Percentiles rank a stretch among this genome's conserved stretches.
These are phyloP conservation scores for Spencermartinsiella europaea DNA, from an alignment of 805 yeast genomes.

Conservation along the genomic window DNA sequence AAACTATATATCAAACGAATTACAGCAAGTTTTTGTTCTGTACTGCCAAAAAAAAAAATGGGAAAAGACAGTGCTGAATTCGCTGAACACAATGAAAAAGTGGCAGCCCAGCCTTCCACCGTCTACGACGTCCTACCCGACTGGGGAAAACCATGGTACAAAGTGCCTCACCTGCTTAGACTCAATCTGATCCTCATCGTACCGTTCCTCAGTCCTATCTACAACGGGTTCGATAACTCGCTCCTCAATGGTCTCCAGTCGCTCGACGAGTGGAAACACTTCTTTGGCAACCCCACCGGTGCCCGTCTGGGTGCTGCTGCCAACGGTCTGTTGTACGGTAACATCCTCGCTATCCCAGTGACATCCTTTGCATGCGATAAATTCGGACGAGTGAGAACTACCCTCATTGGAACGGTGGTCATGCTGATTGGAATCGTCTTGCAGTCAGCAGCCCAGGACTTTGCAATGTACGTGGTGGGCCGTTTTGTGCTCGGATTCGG, in stretches of 20 bases:
- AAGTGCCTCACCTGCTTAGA: slow-evolving; percentile 9
- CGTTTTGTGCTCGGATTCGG: slow-evolving; percentile 69
- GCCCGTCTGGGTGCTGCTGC: slow-evolving; percentile 15
- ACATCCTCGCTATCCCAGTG: slow-evolving; percentile 63
- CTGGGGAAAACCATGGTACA: slow-evolving; percentile 9
- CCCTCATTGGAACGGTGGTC: slow-evolving; percentile 48
- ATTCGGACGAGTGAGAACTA: slow-evolving; percentile 58
- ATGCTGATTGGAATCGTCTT: slow-evolving; percentile 56
- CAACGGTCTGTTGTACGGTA: slow-evolving; percentile 42
- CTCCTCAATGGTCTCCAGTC: slow-evolving; percentile 20
- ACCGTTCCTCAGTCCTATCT: slow-evolving; percentile 11
- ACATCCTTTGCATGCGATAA: slow-evolving; percentile 57
- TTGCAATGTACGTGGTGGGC: slow-evolving; percentile 65
- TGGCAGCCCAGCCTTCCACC: neutral
- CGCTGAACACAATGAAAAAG: neutral
- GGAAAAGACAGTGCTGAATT: neutral
- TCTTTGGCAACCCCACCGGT: slow-evolving; percentile 14
- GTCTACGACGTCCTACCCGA: neutral
- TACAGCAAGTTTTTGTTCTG: no score
- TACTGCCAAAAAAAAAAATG: slow-evolving; percentile 40
- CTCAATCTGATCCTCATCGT: slow-evolving; percentile 14
- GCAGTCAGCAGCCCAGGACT: slow-evolving; percentile 36
- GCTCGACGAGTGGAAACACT: slow-evolving; percentile 22
- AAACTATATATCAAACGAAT: no score
- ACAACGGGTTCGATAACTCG: slow-evolving; percentile 18